Evolutionary conservation across 164 flowering plant species (phyloP).

Genomic region (grape (Vitis vinifera)): DNA sequence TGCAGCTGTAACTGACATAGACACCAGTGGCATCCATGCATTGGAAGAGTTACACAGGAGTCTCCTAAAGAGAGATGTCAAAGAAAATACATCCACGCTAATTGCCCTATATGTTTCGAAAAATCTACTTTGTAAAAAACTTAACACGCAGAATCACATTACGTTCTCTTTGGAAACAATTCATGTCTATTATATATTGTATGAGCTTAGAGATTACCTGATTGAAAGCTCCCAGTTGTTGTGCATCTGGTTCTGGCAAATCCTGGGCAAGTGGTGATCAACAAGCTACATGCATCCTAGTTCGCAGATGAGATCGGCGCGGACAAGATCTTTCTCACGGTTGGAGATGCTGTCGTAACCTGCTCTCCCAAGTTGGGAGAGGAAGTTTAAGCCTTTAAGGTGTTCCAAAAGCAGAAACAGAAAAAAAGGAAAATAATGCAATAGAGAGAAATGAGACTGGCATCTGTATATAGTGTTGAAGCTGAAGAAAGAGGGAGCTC

Average conservation of each 20-base stretch:
- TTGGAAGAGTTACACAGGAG: conserved; percentile 56
- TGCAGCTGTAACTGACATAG: conserved; percentile 63
- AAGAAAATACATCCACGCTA: conserved; percentile 32
- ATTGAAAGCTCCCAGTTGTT: conserved; percentile 3
- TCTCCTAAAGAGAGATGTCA: conserved; percentile 64
- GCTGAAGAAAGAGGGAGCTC: background rate
- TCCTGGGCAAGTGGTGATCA: conserved; percentile 79
- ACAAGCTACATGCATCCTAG: conserved; percentile 77
- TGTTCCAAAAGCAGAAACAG: background rate
- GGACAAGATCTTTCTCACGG: conserved; percentile 78
- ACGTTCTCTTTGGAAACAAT: too few relatives aligned
- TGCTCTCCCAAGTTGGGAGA: conserved; percentile 52
- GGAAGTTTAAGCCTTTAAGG: conserved; percentile 30
- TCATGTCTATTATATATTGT: too few relatives aligned
- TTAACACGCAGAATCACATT: too few relatives aligned
- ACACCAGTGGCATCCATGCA: conserved; percentile 87
- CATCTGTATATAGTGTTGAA: background rate
- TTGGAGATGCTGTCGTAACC: conserved; percentile 72
- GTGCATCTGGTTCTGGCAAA: conserved; percentile 78
- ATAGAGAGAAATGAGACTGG: background rate
- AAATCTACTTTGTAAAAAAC: too few relatives aligned
- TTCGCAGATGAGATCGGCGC: conserved; percentile 55
- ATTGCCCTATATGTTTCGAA: too few relatives aligned
- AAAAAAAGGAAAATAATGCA: background rate
- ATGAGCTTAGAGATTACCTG: conserved; percentile 1